phyloP scores from a whole-genome alignment of 225 moss, liverwort and hornwort genomes.

The Anthoceros angustus region DNA sequence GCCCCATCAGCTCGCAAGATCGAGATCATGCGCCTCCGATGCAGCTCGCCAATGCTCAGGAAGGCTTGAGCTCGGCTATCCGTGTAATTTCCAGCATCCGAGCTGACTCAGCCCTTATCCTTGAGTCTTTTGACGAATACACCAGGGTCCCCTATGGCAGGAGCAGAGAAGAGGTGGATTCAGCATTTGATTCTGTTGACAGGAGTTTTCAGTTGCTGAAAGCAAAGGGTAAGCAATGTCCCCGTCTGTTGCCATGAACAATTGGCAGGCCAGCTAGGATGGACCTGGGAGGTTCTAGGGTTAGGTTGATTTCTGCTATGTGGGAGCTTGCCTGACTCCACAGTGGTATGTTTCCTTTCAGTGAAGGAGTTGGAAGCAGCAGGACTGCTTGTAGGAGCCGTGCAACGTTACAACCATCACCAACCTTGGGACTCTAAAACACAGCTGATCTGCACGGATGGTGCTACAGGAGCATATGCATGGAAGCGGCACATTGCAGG shows the following conservation, averaged over 20 bases:
- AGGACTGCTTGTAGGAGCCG: slow-evolving; percentile 61
- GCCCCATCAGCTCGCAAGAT: neutral
- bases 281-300: neutral
- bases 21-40: slow-evolving; percentile 49
- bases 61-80: slow-evolving; percentile 50
- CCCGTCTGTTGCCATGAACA: too few species aligned
- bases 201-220: neutral
- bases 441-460: slow-evolving; percentile 73
- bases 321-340: neutral
- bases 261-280: too few species aligned
- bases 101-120: slow-evolving; percentile 51
- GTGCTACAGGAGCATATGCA: slow-evolving; percentile 67
- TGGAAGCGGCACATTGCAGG: slow-evolving; percentile 96
- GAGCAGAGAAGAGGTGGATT: slow-evolving; percentile 17
- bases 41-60: slow-evolving; percentile 52
- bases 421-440: slow-evolving; percentile 74
- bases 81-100: slow-evolving; percentile 71
- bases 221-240: too few species aligned
- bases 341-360: slow-evolving; percentile 13
- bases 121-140: slow-evolving; percentile 52
- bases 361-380: slow-evolving; percentile 71
- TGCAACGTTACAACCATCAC: slow-evolving; percentile 60
- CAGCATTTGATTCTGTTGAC: slow-evolving; percentile 14
- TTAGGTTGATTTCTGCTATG: neutral
- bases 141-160: slow-evolving; percentile 17